Base-by-base conservation (phyloP, 2,329 filamentous ascomycete species). In the Fusarium sp. region DNA sequence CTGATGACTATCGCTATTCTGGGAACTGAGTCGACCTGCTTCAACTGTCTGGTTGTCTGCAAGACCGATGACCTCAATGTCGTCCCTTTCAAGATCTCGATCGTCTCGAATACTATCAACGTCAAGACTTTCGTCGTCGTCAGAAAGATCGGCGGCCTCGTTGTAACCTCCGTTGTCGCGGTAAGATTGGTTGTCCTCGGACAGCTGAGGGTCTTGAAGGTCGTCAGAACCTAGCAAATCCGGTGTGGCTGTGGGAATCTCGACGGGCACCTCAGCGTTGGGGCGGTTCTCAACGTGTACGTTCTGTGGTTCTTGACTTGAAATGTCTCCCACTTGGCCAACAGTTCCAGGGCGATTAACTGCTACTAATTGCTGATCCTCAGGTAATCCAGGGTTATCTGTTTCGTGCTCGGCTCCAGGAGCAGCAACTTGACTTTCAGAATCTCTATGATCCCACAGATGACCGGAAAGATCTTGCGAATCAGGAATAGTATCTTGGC, bases 401-500 rank as follows among this genome's bases (percentile, higher is more conserved):
- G 52, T 31, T 22, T 59, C 42, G 18, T 55, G 58, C 7, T 63
- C n/a, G 7, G 36, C 44, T 39, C 54, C 22, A 10, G 28, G 28
- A 28, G 39, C 26, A 51, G 45, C 61, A 55, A 34, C 33, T 33
- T 39, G 53, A 11, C 56, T 45, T 54, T 46, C 61, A 17, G 38
- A 13, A 28, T 58, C 33, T 44, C 57, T 39, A 45, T 71, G 68
- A 6, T 72, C 65, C 58, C 67, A 72, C 14, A 68, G 66, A 52
- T 71, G 72, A 13, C 68, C 72, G n/a, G 76, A 76, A 11, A 63
- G 67, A 34, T 81, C 82, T 61, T 84, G 81, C 1, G 83, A 85
- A 61, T 85, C 83, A 0, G 81, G 81, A 24, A 85, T 81, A 5
- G 80, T 83, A 26, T 69, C 68, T 54, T 78, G 76, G 58, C 78